Evolutionary conservation across 306 rosid species (phyloP).

Genomic region (Cicer yamashitae): DNA sequence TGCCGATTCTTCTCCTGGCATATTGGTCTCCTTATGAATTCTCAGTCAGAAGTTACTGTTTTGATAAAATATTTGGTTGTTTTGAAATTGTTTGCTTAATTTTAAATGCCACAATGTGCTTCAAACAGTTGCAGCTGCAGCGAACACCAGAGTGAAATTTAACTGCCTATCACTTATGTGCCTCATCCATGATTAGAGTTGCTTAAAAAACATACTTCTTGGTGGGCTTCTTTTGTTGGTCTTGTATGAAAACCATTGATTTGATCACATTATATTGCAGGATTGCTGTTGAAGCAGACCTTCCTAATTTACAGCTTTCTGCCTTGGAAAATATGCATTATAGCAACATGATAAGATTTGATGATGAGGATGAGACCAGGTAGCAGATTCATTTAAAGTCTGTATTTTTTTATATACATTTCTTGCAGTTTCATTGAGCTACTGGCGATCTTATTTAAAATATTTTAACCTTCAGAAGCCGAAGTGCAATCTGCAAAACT

Average conservation of each 20-base stretch:
- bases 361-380: conserved; percentile 80
- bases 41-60: not conserved
- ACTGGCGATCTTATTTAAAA: conserved; percentile 30
- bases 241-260: conserved; percentile 37
- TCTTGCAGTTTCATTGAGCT: conserved; percentile 29
- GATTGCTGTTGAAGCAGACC: conserved; percentile 75
- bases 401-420: conserved; percentile 30
- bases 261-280: conserved; percentile 54
- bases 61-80: conserved; percentile 16
- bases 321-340: conserved; percentile 97
- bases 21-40: conserved; percentile 33
- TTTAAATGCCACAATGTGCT: not conserved
- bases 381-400: conserved; percentile 49
- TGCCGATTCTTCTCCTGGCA: not conserved
- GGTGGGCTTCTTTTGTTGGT: conserved; percentile 47
- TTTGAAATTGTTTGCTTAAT: not conserved
- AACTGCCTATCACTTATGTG: not conserved
- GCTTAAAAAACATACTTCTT: conserved; percentile 11
- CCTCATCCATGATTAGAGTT: conserved; percentile 33
- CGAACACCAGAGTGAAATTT: conserved; percentile 27
- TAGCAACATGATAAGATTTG: conserved; percentile 85
- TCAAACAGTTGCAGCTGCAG: conserved; percentile 32
- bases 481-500: conserved; percentile 30
- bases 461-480: conserved; percentile 22
- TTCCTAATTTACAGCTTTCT: conserved; percentile 69